These are phyloP conservation scores for Daldinia concentrica DNA, from an alignment of 495 filamentous ascomycete species.

Conservation along the genomic window DNA sequence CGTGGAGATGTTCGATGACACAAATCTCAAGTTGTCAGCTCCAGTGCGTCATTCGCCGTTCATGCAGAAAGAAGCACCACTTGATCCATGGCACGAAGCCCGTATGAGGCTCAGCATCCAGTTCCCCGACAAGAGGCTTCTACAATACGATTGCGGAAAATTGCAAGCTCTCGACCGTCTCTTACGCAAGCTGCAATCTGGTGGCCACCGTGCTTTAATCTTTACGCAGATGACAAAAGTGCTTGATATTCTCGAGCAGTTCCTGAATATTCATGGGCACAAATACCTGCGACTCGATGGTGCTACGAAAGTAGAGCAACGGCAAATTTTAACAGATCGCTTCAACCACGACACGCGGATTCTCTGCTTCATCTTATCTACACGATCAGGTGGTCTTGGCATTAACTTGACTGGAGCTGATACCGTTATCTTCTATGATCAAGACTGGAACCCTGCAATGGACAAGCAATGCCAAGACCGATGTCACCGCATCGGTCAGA, in stretches of 20 bases:
- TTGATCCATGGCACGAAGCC: constrained; percentile 91
- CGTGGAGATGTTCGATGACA: constrained; percentile 67
- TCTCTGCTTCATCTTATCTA: constrained; percentile 92
- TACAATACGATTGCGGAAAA: constrained; percentile 98
- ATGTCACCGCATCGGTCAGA: constrained; percentile 97
- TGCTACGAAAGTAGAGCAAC: constrained; percentile 91
- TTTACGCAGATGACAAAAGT: constrained; percentile 99
- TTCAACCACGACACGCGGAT: constrained; percentile 97
- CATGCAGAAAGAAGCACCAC: constrained; percentile 60
- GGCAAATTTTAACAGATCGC: constrained; percentile 92
- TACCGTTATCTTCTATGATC: constrained; percentile 99
- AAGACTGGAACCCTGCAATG: constrained; percentile 99
- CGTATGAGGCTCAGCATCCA: constrained; percentile 93
- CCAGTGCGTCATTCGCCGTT: constrained; percentile 57
- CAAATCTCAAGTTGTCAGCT: constrained; percentile 55
- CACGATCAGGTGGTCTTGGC: constrained; percentile 91
- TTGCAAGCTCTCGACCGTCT: constrained; percentile 89
- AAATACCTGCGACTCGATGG: constrained; percentile 97
- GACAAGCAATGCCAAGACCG: constrained; percentile 99
- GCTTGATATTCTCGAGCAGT: constrained; percentile 95
- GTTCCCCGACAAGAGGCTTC: constrained; percentile 92
- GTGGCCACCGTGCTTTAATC: constrained; percentile 92
- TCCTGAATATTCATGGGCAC: constrained; percentile 97
- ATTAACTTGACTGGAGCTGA: constrained; percentile 98
- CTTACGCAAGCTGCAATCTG: constrained; percentile 85